A percentile compares a stretch with the other conserved stretches of the same genome.
phyloP scores from a whole-genome alignment of 768 basidiomycete species.

The Holtermannia corniformis region DNA sequence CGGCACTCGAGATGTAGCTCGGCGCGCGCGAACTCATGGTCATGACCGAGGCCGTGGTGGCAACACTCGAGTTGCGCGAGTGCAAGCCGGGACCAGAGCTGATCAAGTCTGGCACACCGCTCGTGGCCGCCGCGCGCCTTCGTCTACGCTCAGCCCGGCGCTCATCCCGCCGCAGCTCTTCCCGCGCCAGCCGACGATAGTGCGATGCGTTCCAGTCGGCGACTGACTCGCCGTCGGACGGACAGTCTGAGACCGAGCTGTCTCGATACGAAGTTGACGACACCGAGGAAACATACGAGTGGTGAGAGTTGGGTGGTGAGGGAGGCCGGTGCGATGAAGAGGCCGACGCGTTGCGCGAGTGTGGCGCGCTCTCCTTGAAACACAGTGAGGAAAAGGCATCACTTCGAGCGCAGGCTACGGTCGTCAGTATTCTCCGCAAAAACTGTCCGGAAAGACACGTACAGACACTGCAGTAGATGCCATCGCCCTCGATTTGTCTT shows the following conservation, averaged over 20 bases:
- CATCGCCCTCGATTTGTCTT: constrained; percentile 18
- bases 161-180: constrained; percentile 33
- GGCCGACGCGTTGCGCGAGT: neutral
- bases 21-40: constrained; percentile 10
- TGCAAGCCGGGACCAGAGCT: constrained; percentile 16
- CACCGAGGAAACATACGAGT: neutral
- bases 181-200: constrained; percentile 34
- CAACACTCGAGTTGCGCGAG: constrained; percentile 21
- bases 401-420: constrained; percentile 31
- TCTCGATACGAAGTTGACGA: neutral
- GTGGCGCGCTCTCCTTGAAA: constrained; percentile 14
- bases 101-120: constrained; percentile 30
- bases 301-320: neutral
- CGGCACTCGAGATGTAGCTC: neutral
- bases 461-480: constrained; percentile 36
- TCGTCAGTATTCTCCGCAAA: neutral
- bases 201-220: constrained; percentile 31
- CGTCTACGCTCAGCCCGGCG: constrained; percentile 24
- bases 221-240: neutral
- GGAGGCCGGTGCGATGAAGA: neutral
- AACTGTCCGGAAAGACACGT: constrained; percentile 3
- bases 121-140: constrained; percentile 19
- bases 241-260: neutral
- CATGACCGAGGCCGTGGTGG: constrained; percentile 19
- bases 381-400: constrained; percentile 39